phyloP scores from a whole-genome alignment of 176 grass and related monocot species.

The Oryza punctata region DNA sequence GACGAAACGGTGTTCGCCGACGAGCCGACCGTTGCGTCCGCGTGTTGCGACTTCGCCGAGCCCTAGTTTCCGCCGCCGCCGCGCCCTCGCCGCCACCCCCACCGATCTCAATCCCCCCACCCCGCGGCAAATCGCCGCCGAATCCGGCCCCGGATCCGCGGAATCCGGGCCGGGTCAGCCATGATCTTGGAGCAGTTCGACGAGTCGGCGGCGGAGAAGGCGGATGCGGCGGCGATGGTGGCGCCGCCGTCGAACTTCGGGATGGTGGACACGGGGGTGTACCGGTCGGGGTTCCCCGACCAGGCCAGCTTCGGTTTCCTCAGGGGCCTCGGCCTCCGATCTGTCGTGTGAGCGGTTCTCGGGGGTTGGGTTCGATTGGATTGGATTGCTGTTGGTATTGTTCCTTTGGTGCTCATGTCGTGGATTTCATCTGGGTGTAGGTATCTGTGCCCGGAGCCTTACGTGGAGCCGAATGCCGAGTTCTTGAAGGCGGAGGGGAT shows the following conservation, averaged over 20 bases:
- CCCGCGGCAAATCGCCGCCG: not conserved
- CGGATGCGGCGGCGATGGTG: not conserved
- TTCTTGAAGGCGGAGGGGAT: slow-evolving; percentile 56
- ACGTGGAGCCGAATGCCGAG: slow-evolving; percentile 47
- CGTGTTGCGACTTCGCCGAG: not conserved
- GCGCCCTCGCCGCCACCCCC: not conserved
- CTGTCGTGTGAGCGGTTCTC: slow-evolving; percentile 45
- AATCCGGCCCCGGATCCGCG: not conserved
- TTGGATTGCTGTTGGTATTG: not conserved
- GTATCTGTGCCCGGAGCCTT: slow-evolving; percentile 64
- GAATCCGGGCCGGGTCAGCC: not conserved
- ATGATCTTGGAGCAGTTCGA: slow-evolving; percentile 44
- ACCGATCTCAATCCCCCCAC: not conserved
- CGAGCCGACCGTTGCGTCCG: not conserved
- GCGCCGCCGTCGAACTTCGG: slow-evolving; percentile 40
- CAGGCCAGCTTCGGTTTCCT: slow-evolving; percentile 37
- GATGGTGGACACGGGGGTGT: slow-evolving; percentile 45
- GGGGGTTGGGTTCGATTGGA: not conserved
- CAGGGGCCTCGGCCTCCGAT: slow-evolving; percentile 30
- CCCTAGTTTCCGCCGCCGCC: not conserved
- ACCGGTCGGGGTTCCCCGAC: slow-evolving; percentile 41
- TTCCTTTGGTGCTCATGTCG: not conserved
- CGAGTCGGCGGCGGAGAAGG: not conserved
- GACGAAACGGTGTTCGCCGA: not conserved
- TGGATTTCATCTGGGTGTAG: slow-evolving; percentile 23